Base-by-base conservation (phyloP, 2,329 filamentous ascomycete genomes). In the Talaromyces sp. region DNA sequence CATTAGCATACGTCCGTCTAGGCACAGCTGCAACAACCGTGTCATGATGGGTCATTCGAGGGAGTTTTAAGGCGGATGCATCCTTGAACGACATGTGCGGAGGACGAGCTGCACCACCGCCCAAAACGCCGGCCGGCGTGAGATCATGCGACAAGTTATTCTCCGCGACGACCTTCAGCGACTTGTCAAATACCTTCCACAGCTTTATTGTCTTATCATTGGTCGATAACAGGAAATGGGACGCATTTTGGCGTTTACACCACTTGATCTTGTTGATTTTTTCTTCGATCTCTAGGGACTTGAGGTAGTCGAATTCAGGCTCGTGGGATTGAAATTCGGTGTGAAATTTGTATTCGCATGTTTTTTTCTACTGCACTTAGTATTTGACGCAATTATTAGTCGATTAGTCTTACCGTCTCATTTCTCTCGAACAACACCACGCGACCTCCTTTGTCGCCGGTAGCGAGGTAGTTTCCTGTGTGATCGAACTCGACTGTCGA, bases 261-360 rank as follows among this genome's bases (percentile, higher is more conserved):
- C 95, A 99, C 81, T 98, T 99, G 83, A 99, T 99, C 85, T 99
- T 99, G 86, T 99, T 99, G 86, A 99, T 99, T 84, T 99, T 99
- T 82, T 99, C 95, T 85, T 99, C 95, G 76, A 99, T 99, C 81
- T 99, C 95, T 72, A 99, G 86, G 39, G 95, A 99, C 82, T 99
- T 99, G 70, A 99, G 87, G 79, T 99, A 99, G 80, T 99, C 95
- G 80, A 99, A 99, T 81, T 99, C 95, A 68, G 95, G 95, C 78
- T 99, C 95, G 82, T 99, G 95, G 73, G 95, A 99, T 83, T 99
- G 95, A 74, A 99, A 99, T 77, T 99, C 95, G 78, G 95, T 99
- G 80, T 99, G 95, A 79, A 99, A 99, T 80, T 98, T 99, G 86
- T 99, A 99, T 81, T 99, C 95, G 87, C 95, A 99, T 60, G 95